Conservation (phyloP, 179 eudicot species). For the Corrigiola litoralis region DNA sequence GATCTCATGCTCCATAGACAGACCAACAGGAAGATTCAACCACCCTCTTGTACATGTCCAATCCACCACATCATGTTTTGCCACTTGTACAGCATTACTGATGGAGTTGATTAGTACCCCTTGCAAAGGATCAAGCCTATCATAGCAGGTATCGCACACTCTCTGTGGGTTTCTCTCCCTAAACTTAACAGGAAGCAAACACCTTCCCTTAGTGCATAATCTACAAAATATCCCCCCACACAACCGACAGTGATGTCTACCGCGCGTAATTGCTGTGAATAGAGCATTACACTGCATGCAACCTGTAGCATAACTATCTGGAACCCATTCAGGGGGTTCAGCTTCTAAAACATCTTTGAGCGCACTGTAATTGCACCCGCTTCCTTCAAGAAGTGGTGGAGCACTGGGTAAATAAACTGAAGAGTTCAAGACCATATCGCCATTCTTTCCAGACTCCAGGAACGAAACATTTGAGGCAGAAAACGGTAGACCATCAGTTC, state of each 20-base stretch:
- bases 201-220: slow-evolving; percentile 83
- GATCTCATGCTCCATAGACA: slow-evolving; percentile 96
- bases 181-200: slow-evolving; percentile 87
- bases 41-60: slow-evolving; percentile 92
- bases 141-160: slow-evolving; percentile 95
- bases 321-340: slow-evolving; percentile 98
- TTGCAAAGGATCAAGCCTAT: slow-evolving; percentile 93
- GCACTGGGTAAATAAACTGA: slow-evolving; percentile 97
- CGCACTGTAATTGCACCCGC: slow-evolving; percentile 52
- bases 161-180: slow-evolving; percentile 97
- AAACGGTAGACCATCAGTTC: slow-evolving; percentile 26
- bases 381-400: slow-evolving; percentile 79
- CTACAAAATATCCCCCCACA: slow-evolving; percentile 96
- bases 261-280: slow-evolving; percentile 86
- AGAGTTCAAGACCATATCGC: slow-evolving; percentile 73
- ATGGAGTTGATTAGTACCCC: slow-evolving; percentile 71
- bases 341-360: slow-evolving; percentile 88
- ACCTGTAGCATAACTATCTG: slow-evolving; percentile 67
- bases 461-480: slow-evolving; percentile 71
- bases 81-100: slow-evolving; percentile 83
- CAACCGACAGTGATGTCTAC: slow-evolving; percentile 96
- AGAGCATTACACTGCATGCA: slow-evolving; percentile 96
- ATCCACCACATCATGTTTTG: slow-evolving; percentile 95
- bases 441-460: slow-evolving; percentile 78
- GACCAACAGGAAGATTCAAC: slow-evolving; percentile 96